phyloP scores from a whole-genome alignment of 371 early-diverging fungal genomes.

The Apophysomyces sp. region DNA sequence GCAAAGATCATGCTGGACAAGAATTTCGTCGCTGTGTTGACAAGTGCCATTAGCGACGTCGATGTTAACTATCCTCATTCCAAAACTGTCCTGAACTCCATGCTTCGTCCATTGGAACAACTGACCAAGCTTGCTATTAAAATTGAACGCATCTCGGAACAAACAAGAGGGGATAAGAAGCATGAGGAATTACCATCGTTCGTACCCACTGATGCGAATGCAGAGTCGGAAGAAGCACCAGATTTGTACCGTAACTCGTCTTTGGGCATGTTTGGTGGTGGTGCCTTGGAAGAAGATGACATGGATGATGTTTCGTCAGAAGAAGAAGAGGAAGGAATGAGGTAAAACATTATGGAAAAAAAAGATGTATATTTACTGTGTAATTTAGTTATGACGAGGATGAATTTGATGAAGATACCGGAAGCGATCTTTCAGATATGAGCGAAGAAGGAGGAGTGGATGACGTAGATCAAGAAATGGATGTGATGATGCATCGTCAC shows the following conservation, averaged over 20 bases:
- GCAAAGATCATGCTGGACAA: conserved; percentile 91
- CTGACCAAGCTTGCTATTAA: conserved; percentile 87
- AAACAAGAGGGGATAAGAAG: conserved; percentile 34
- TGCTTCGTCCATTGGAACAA: conserved; percentile 87
- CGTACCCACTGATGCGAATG: conserved; percentile 19
- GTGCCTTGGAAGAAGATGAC: conserved; percentile 64
- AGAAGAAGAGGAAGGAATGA: conserved; percentile 57
- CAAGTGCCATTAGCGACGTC: conserved; percentile 78
- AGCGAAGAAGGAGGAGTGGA: conserved; percentile 66
- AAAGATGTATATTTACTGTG: conserved; percentile 1
- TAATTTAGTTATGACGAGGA: conserved; percentile 52
- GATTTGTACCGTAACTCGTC: conserved; percentile 89
- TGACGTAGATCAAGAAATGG: conserved; percentile 57
- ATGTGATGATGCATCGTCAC: conserved; percentile 67
- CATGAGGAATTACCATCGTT: conserved; percentile 32
- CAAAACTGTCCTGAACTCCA: conserved; percentile 66
- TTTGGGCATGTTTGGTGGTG: conserved; percentile 83
- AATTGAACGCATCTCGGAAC: conserved; percentile 58
- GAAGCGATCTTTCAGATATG: conserved; percentile 70
- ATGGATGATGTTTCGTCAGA: conserved; percentile 55
- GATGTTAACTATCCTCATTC: conserved; percentile 90
- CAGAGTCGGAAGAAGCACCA: conserved; percentile 58
- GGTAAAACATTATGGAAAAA: conserved; percentile 27
- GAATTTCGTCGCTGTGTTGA: conserved; percentile 78
- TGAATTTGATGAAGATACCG: conserved; percentile 70